Evolutionary conservation across 768 basidiomycete genomes (phyloP), one percentile per base, ranked within the genome.

Genomic region (Podaxis carcinomalis): DNA sequence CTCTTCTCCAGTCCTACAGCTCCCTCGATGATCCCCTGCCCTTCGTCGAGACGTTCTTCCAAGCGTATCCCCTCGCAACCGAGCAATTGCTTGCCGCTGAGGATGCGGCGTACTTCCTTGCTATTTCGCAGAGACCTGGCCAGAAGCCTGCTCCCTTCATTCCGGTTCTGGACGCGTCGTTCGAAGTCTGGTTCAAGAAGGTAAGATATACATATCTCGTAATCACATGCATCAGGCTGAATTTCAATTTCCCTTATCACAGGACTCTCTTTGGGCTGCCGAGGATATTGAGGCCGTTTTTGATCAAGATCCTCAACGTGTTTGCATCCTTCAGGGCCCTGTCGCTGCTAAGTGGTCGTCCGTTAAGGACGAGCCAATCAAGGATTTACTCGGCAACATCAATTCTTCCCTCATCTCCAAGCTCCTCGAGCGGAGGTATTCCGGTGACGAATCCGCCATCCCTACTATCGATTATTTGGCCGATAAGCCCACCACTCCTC

Each of bases 151-250:
- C 89, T 5, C 97, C 97, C 0, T 99, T 98, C 80, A 97, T 99
- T 67, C 95, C 96, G 3, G 88, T 99, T 32, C 84, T 98, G 55
- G 95, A 98, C 71, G 86, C 88, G 21, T 87, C 76, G 66, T 98
- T 98, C 70, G 93, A 95, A 72, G 95, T 98, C 55, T 99, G 97
- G 97, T 98, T 99, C 80, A 98, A 99, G 84, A 99, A 99, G 89
- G 93, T 91, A 63, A 42, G 80, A 64, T 46, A 37, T 32, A 28
- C 37, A 7, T 63, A 61, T 67, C 11, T 40, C 25, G 66, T 63
- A 67, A 66, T 66, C 37, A 27, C 7, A 19, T 19, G 27, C 61
- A 52, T 53, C 25, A 62, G 58, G 36, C 54, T 59, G 59, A 60
- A 25, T 46, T 53, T 63, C 63, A 66, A 27, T 72, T 56, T 32